Percentiles rank a stretch among this genome's conserved stretches.
Evolutionary conservation across 768 basidiomycete genomes (phyloP).

Genomic region (Fomitopsis serialis): DNA sequence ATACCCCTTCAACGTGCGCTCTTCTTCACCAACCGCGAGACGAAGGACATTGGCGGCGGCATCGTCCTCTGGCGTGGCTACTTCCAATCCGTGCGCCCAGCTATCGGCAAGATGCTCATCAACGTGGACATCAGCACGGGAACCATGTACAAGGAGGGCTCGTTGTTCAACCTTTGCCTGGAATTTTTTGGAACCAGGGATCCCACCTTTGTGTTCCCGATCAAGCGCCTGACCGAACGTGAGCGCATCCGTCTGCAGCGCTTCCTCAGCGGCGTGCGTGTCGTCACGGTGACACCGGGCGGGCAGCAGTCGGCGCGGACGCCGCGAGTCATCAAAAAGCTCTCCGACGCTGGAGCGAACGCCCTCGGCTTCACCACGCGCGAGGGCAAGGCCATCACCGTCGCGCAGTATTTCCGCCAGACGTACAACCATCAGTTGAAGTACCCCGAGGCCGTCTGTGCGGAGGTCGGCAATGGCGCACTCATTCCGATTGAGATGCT

Average conservation of each 20-base stretch:
- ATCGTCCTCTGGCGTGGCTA: slow-evolving; percentile 75
- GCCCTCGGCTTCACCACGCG: slow-evolving; percentile 48
- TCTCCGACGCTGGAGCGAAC: slow-evolving; percentile 44
- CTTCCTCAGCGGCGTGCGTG: slow-evolving; percentile 48
- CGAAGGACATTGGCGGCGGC: slow-evolving; percentile 51
- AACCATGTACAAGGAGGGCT: slow-evolving; percentile 66
- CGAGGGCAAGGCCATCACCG: slow-evolving; percentile 49
- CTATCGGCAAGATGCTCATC: slow-evolving; percentile 54
- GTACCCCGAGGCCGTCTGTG: slow-evolving; percentile 61
- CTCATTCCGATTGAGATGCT: slow-evolving; percentile 70
- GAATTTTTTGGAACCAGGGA: slow-evolving; percentile 40
- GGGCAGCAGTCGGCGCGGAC: slow-evolving; percentile 14
- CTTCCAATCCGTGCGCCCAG: slow-evolving; percentile 74
- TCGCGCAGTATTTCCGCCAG: slow-evolving; percentile 56
- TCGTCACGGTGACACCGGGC: slow-evolving; percentile 18
- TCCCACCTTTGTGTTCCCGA: slow-evolving; percentile 34
- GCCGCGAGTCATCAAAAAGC: slow-evolving; percentile 64
- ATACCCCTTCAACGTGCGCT: slow-evolving; percentile 68
- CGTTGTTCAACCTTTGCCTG: slow-evolving; percentile 51
- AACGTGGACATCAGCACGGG: slow-evolving; percentile 78
- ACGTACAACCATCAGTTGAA: slow-evolving; percentile 47
- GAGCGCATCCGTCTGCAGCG: slow-evolving; percentile 48
- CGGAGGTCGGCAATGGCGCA: slow-evolving; percentile 42
- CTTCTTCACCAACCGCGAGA: slow-evolving; percentile 59
- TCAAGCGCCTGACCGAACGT: slow-evolving; percentile 38